phyloP scores from a whole-genome alignment of 176 grass and related monocot species.

The Hyparrhenia diplandra region DNA sequence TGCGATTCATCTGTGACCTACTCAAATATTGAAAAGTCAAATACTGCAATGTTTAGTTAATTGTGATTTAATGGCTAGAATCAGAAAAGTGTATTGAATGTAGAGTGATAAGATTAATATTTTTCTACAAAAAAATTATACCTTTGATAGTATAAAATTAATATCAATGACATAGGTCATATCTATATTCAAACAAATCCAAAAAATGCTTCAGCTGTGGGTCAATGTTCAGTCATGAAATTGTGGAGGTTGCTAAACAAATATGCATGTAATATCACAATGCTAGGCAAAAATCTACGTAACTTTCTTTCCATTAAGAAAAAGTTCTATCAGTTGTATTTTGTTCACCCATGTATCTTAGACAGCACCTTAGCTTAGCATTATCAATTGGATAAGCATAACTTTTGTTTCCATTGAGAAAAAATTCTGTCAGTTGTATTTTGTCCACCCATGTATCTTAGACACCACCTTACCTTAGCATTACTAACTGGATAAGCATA shows the following conservation, averaged over 20 bases:
- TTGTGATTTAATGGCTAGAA: not conserved
- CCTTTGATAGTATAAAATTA: not conserved
- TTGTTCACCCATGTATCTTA: constrained; percentile 3
- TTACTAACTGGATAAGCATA: not conserved
- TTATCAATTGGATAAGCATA: too few species aligned
- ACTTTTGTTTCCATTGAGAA: too few species aligned
- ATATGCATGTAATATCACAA: not conserved
- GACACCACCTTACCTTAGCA: too few species aligned
- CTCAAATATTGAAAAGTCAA: not conserved
- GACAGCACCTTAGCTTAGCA: not conserved
- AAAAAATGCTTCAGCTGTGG: not conserved
- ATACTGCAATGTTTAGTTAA: not conserved
- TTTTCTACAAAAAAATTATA: not conserved
- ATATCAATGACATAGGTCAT: not conserved
- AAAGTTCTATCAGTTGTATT: not conserved
- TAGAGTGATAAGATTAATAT: not conserved
- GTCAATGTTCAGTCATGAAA: not conserved
- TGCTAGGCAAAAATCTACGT: not conserved
- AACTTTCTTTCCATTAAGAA: not conserved
- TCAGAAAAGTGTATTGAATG: not conserved
- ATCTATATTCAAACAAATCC: not conserved
- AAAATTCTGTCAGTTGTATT: too few species aligned
- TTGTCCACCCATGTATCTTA: too few species aligned
- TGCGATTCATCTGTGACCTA: too few species aligned
- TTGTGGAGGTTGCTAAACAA: not conserved